Evolutionary conservation across 2,329 filamentous ascomycete genomes (phyloP).

Genomic region (Neurospora sp.): DNA sequence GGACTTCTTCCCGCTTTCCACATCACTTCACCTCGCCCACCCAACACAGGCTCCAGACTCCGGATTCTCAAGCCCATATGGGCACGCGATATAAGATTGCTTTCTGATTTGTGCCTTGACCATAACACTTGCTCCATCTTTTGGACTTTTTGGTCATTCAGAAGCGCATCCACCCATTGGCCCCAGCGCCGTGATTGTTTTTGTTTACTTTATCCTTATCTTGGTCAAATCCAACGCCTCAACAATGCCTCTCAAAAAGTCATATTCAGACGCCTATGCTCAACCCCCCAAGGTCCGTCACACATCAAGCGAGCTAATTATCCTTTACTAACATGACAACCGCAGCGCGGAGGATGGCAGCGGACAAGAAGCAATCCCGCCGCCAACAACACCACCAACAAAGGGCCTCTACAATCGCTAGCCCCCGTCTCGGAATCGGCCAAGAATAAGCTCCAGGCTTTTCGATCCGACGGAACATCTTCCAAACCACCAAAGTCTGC

Average conservation of each 20-base stretch:
- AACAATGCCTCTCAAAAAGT: conserved; percentile 6
- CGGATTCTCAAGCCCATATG: too few species aligned
- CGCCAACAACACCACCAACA: conserved; percentile 23
- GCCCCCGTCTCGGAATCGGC: conserved; percentile 47
- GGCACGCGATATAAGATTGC: neutral
- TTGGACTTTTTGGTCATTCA: neutral
- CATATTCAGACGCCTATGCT: conserved; percentile 7
- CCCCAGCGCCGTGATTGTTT: neutral
- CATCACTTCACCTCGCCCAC: neutral
- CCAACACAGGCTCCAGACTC: neutral
- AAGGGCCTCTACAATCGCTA: conserved; percentile 27
- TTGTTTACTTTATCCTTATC: conserved; percentile 1
- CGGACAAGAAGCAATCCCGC: conserved; percentile 43
- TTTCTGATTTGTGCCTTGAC: neutral
- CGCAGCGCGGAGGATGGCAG: conserved; percentile 38
- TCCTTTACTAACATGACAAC: neutral
- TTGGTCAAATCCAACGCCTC: conserved; percentile 3
- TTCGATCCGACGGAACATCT: conserved; percentile 35
- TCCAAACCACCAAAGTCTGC: neutral
- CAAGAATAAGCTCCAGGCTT: conserved; percentile 49
- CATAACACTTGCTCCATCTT: neutral
- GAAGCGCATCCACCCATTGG: neutral
- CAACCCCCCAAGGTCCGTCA: conserved; percentile 6
- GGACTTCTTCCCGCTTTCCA: neutral
- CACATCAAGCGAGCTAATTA: neutral